Base-by-base conservation (phyloP, 306 rosid genomes). In the Lathyrus sativus region DNA sequence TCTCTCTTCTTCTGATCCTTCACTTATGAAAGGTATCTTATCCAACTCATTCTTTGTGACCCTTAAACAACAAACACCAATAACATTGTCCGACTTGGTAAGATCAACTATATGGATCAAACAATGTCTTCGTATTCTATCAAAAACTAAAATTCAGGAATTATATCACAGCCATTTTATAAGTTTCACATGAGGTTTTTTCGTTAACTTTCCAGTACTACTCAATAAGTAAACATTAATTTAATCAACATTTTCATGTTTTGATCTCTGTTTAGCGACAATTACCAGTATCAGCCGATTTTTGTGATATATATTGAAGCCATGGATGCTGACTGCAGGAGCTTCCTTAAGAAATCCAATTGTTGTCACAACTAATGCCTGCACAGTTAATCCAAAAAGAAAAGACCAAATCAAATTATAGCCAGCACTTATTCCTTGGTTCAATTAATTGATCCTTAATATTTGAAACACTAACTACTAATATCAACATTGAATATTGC, bases 321-420 rank as follows among this genome's bases (percentile, higher is more conserved):
- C 98, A 18, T 87, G 98, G 57, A 82, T 38, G 62, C 44, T 50
- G 68, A 86, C 79, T 11, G 19, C 42, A 7, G 98, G 98, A 81
- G 96, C 98, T 73, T 92, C 98, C 63, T 86, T 89, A 48, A 86
- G 77, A 84, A 87, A 92, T 56, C 98, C 98, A 75, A 92, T 85
- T 44, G 96, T 89, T 3, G 95, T 89, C 67, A 89, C 74, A 74
- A 75, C 76, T 65, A 59, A 19, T 62, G 68, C 91, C 98, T 87
- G 70, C 78, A 79, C 33, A 62, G 64, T 42, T 45, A 66, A 76
- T 72, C 46, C 77, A 15, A 55, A 58, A 58, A 33, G 31, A 17
- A 11, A 45, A 41, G 45, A 39, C 43, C 19, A 13, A 28, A 42
- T 59, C 62, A 5, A 48, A 74, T 31, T 29, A 72, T 54, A 71